Evolutionary conservation across 2,329 filamentous ascomycete genomes (phyloP), one percentile per base, ranked within the genome.

Genomic region (Mariannaea sp.): DNA sequence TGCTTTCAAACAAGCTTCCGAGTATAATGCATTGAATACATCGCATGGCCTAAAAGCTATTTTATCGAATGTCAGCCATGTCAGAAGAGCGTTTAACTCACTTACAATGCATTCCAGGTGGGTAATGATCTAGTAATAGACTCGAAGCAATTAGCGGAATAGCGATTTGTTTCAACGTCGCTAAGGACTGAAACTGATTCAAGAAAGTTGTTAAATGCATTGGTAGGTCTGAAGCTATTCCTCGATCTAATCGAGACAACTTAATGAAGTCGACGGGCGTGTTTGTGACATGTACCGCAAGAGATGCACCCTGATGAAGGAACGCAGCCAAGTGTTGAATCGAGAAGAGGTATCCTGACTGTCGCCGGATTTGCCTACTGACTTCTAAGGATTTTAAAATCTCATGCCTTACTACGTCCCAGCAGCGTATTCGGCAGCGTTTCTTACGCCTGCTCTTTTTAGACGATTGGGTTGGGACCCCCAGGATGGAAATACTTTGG

Each of bases 61-160:
- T 41, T 38, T 7, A 33, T n/a, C 13, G 5, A 33, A 33, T 10
- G 30, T 33, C 30, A 33, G 30, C 13, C 30, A 5, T n/a, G 30
- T n/a, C 30, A 33, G 14, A 7, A n/a, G 14, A 9, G 30, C 19
- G 13, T 8, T 45, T 20, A 27, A 20, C 13, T 33, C 8, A 38
- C 58, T 36, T 51, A 60, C 58, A 27, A 46, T 60, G 58, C 58
- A 60, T 60, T 3, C 42, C 43, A 22, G 49, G 58, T n/a, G 49
- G 36, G 26, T 58, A 60, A 52, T 60, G 53, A 40, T 60, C 56
- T 16, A 60, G 36, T 7, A 60, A 42, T 3, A 58, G 32, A 33
- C 58, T 56, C n/a, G 56, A 60, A 6, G 58, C 58, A 27, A 58
- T 47, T 17, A 56, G 17, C 13, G 58, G 49, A 13, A 58, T 38